Base-by-base conservation (phyloP, 2,329 filamentous ascomycete species). In the Onygenales sp. region DNA sequence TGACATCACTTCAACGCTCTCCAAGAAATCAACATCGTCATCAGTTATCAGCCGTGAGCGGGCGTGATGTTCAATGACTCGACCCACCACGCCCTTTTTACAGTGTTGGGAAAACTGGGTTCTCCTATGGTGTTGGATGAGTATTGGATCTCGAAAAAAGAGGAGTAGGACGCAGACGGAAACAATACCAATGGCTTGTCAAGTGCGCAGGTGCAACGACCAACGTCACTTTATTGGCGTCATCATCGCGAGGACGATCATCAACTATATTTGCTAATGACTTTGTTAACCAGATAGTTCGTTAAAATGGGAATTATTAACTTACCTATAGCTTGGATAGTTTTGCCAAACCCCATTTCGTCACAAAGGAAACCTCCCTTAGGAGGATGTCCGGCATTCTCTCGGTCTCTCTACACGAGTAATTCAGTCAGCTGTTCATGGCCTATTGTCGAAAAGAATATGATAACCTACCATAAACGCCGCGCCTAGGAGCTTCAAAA, bases 271-370 rank as follows among this genome's bases (percentile, higher is more conserved):
- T 70, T 13, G 68, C 68, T 67, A 42, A 10, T 10, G 31, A 11
- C 7, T 44, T 49, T 10, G 10, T 49, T 39, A 39, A 36, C 33
- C 11, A 39, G 11, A 10, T 27, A 39, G 11, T 27, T 14, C 46
- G 37, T 14, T 40, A 11, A 11, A 11, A 11, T 40, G 14, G 6
- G 17, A 10, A 21, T n/a, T 4, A 44, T 10, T 27, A 6, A 49
- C 32, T 51, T 60, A 68, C 64, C 63, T 42, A 72, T 61, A 40
- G 65, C 62, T 51, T 67, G 65, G 2, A 70, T 62, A 0, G 69
- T 71, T 55, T 73, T 73, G 1, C 70, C 71, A 32, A 72, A 66
- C 0, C 71, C 70, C 70, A 73, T 73, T 8, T 65, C 63, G 50
- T 74, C 70, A 33, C 67, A 69, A 1, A 71, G 60, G 14, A 74